Base-by-base conservation (phyloP, 768 basidiomycete species). In the Cantharellus anzutake region DNA sequence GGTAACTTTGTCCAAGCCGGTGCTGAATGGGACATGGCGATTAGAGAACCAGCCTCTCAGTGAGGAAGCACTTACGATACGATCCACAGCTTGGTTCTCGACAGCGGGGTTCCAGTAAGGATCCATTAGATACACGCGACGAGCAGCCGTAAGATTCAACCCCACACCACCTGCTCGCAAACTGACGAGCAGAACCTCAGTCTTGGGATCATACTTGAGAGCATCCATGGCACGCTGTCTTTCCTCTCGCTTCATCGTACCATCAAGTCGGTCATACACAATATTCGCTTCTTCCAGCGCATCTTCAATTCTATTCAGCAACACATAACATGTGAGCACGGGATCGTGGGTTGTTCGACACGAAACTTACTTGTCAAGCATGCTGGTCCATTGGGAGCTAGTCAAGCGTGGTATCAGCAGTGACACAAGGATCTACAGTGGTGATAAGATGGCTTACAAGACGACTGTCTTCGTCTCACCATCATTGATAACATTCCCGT, bases 31-130 rank as follows among this genome's bases (percentile, higher is more conserved):
- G 63, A 35, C 3, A 39, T 42, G 62, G 61, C 41, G 34, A 59
- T 53, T 7, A 35, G 56, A 60, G 7, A 38, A 55, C 38, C 34
- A 55, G 7, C 52, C 11, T 55, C 34, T 35, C 38, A 51, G 48
- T 35, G 63, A 34, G 58, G 11, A 4, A 29, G 5, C 4, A 76
- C 86, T 70, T 66, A 96, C 91, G 64, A 96, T 94, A 57, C 94
- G 87, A 72, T 99, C 96, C 38, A 97, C 89, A 20, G 93, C 94
- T 71, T 97, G 94, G 67, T 96, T 92, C 73, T 98, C 92, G 3
- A 93, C 92, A 20, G 91, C 91, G 14, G 92, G 92, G 66, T 96
- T 96, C 91, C 92, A 97, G 70, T 96, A 97, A 48, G 92, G 92
- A 72, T 97, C 92, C 82, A 98, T 92, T 50, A 99, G 73, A 70